Conservation (phyloP, 1,139 yeast species). For the Diutina rugosa region DNA sequence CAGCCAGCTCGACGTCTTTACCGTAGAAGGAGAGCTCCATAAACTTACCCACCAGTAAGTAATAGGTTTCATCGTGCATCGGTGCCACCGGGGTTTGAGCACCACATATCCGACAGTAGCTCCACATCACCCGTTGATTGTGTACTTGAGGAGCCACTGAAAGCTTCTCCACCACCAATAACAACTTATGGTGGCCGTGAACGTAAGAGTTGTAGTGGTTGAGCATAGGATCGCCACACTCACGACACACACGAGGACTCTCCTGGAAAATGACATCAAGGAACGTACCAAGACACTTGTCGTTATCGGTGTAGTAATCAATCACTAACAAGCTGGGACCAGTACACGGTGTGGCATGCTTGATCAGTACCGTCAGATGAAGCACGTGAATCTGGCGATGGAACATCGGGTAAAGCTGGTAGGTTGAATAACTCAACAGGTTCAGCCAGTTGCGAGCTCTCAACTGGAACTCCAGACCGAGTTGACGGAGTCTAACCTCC, state of each 20-base stretch:
- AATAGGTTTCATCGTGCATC: constrained; percentile 86
- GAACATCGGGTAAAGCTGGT: constrained; percentile 32
- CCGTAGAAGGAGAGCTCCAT: constrained; percentile 83
- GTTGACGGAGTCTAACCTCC: background rate
- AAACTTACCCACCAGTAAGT: constrained; percentile 85
- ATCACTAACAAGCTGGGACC: constrained; percentile 79
- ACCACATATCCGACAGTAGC: constrained; percentile 73
- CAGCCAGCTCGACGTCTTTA: constrained; percentile 23
- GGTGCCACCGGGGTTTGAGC: constrained; percentile 67
- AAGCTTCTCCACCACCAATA: constrained; percentile 51
- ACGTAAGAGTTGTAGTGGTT: constrained; percentile 84
- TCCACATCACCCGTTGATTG: constrained; percentile 70
- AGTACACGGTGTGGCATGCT: constrained; percentile 81
- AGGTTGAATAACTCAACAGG: constrained; percentile 23
- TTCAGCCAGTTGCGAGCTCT: constrained; percentile 29
- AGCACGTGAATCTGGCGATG: constrained; percentile 73
- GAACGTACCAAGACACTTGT: constrained; percentile 79
- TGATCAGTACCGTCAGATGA: constrained; percentile 72
- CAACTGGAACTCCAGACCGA: constrained; percentile 14
- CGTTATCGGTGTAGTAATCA: constrained; percentile 85
- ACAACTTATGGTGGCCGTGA: constrained; percentile 77
- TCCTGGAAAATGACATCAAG: constrained; percentile 73
- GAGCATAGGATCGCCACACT: constrained; percentile 60
- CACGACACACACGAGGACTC: constrained; percentile 55
- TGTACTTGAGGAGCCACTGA: constrained; percentile 12